Conservation (phyloP, 208 protist genomes). For the Lotmaria passim region DNA sequence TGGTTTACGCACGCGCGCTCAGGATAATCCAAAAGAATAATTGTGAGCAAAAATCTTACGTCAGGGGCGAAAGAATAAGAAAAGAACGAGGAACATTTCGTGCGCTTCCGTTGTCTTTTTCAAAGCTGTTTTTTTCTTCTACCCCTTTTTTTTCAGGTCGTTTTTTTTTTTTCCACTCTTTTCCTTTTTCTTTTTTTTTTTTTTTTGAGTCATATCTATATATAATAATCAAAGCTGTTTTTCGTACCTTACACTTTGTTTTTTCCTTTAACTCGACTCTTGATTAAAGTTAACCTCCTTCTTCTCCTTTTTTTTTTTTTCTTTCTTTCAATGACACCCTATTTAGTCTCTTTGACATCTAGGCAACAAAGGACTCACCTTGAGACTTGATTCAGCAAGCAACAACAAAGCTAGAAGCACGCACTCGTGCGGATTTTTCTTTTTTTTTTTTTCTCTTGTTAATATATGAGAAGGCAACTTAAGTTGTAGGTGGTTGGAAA, state of each 20-base stretch:
- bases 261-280: background rate
- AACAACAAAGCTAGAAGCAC: background rate
- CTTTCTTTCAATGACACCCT: background rate
- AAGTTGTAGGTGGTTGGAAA: background rate
- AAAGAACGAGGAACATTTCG: too few relatives aligned
- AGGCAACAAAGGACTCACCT: background rate
- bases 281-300: conserved; percentile 1
- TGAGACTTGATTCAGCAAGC: background rate
- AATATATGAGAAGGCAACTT: background rate
- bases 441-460: conserved; percentile 17
- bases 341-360: background rate
- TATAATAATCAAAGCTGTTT: background rate
- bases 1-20: too few relatives aligned
- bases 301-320: conserved; percentile 13
- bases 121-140: background rate
- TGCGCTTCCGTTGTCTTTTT: background rate
- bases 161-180: background rate
- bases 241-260: background rate
- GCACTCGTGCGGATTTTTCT: conserved; percentile 1
- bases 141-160: too few relatives aligned
- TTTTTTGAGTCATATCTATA: background rate
- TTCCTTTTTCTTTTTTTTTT: background rate
- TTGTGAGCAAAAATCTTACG: too few relatives aligned
- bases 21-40: too few relatives aligned
- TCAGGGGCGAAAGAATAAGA: too few relatives aligned